Conservation (phyloP, 192 early-diverging fungal genomes). For the Backusella luteola region DNA sequence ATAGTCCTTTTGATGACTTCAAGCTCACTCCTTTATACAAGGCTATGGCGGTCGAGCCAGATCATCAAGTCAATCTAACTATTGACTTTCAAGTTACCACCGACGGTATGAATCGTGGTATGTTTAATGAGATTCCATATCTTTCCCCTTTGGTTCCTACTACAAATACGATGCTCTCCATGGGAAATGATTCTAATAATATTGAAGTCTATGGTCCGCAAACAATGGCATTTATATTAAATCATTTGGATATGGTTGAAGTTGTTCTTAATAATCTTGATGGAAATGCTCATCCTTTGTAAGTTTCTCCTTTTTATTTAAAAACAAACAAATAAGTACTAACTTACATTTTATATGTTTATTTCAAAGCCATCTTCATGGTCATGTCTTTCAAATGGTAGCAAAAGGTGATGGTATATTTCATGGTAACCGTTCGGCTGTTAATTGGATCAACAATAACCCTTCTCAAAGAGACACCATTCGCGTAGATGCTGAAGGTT, state of each 20-base stretch:
- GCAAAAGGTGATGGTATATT: constrained; percentile 58
- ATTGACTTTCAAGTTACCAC: constrained; percentile 63
- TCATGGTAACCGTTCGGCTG: constrained; percentile 39
- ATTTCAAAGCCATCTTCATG: constrained; percentile 73
- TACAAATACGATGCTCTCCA: constrained; percentile 63
- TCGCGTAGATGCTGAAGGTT: constrained; percentile 63
- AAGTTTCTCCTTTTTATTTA: not conserved
- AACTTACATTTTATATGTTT: not conserved
- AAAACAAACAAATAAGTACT: not conserved
- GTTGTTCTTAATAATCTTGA: constrained; percentile 75
- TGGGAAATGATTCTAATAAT: constrained; percentile 51
- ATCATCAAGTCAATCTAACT: constrained; percentile 50
- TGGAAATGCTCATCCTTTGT: constrained; percentile 58
- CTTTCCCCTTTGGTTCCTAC: constrained; percentile 64
- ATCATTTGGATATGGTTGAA: constrained; percentile 64
- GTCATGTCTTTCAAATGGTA: constrained; percentile 79
- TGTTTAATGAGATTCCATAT: constrained; percentile 78
- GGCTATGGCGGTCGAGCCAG: constrained; percentile 42
- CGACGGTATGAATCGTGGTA: constrained; percentile 78
- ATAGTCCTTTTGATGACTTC: constrained; percentile 55
- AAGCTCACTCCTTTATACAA: constrained; percentile 49
- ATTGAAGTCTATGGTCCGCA: constrained; percentile 62
- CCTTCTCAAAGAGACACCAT: constrained; percentile 78
- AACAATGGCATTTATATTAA: constrained; percentile 56
- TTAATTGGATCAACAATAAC: constrained; percentile 42